Conservation (phyloP, 2,329 filamentous ascomycete species). For the Pseudovirgaria hyperparasitica region DNA sequence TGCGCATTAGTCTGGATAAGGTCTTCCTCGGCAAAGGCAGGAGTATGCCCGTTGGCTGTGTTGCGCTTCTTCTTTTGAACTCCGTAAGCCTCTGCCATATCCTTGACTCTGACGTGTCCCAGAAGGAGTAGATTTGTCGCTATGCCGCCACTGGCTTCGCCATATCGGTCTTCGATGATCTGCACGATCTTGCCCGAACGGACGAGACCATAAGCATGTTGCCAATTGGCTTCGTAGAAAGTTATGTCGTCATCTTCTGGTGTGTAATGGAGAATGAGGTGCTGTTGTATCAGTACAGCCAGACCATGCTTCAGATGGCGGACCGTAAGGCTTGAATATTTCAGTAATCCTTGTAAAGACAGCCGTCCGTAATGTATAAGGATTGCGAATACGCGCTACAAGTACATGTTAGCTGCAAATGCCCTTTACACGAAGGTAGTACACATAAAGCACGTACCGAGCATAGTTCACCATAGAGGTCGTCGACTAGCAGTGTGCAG, state of each 20-base stretch:
- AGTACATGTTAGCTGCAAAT: conserved; percentile 2
- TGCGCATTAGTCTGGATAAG: conserved; percentile 26
- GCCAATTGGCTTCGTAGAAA: conserved; percentile 73
- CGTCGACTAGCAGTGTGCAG: conserved; percentile 76
- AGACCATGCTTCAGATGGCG: conserved; percentile 71
- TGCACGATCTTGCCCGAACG: conserved; percentile 73
- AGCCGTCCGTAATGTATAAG: conserved; percentile 71
- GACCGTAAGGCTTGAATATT: conserved; percentile 59
- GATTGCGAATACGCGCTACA: conserved; percentile 69
- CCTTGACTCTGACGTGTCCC: conserved; percentile 62
- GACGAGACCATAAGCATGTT: conserved; percentile 68
- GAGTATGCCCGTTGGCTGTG: too few species aligned
- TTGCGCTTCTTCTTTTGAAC: conserved; percentile 22
- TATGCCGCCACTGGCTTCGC: conserved; percentile 59
- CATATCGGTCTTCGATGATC: conserved; percentile 60
- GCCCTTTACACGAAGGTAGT: neutral
- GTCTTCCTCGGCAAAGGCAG: conserved; percentile 6
- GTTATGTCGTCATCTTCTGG: conserved; percentile 47
- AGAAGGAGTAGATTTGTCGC: conserved; percentile 63
- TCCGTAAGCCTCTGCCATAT: conserved; percentile 53
- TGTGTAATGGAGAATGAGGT: conserved; percentile 64
- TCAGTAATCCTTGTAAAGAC: conserved; percentile 53
- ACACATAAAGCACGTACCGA: conserved; percentile 49
- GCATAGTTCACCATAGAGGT: conserved; percentile 82
- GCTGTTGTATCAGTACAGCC: conserved; percentile 76